Percentiles rank a stretch among this genome's conserved stretches.
Evolutionary conservation across 257 asterid genomes (phyloP).

Genomic region (Salvia rosmarinus): DNA sequence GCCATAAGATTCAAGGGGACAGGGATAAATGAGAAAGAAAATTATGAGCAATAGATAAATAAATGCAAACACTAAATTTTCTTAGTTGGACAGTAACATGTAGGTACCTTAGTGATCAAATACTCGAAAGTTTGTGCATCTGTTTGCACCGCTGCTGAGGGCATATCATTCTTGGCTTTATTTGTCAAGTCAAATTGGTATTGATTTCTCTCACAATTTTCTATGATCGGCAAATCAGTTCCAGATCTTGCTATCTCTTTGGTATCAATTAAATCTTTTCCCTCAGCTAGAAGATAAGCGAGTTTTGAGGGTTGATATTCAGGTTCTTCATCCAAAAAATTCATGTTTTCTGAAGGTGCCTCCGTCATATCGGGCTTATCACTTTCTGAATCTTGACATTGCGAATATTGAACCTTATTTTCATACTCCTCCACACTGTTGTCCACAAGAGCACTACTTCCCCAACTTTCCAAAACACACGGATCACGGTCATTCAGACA

Average conservation of each 20-base stretch:
- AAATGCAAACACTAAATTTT: not conserved
- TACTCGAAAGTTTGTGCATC: conserved; percentile 30
- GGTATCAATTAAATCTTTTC: not conserved
- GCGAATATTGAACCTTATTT: conserved; percentile 7
- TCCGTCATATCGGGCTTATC: conserved; percentile 3
- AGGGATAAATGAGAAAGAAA: conserved; percentile 15
- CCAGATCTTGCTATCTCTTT: conserved; percentile 18
- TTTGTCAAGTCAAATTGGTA: conserved; percentile 19
- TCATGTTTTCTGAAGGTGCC: conserved; percentile 12
- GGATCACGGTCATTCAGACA: conserved; percentile 36
- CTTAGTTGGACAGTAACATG: conserved; percentile 5
- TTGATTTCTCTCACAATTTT: not conserved
- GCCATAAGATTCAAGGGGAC: conserved; percentile 22
- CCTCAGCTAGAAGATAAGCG: too few relatives aligned
- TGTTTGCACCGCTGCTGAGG: conserved; percentile 15
- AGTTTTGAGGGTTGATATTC: conserved; percentile 1
- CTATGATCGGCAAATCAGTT: not conserved
- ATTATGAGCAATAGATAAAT: not conserved
- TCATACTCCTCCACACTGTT: conserved; percentile 29
- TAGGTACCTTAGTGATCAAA: conserved; percentile 45
- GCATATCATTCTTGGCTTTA: not conserved
- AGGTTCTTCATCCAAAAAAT: not conserved
- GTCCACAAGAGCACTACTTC: conserved; percentile 22
- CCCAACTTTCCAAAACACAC: conserved; percentile 27
- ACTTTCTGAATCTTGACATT: conserved; percentile 30